Conservation (phyloP, 306 rosid species). For the Cucurbita moschata region DNA sequence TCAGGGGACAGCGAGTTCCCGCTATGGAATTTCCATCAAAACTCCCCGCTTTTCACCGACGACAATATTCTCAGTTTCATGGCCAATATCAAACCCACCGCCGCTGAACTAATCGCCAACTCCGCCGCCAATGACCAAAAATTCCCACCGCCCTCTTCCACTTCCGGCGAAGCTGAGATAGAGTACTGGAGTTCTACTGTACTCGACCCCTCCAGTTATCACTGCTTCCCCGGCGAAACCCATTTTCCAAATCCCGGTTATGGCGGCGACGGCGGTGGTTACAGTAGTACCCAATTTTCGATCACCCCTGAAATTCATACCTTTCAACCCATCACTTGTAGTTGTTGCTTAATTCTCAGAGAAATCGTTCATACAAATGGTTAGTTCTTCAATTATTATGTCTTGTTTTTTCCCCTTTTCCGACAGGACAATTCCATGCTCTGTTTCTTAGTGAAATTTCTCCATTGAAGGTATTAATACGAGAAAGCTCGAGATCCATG, state of each 20-base stretch:
- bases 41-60: slow-evolving; percentile 10
- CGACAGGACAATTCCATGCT: too few relatives aligned
- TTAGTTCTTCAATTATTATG: not conserved
- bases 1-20: slow-evolving; percentile 10
- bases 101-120: not conserved
- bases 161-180: not conserved
- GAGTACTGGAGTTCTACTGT: slow-evolving; percentile 6
- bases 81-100: slow-evolving; percentile 10
- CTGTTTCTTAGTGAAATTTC: too few relatives aligned
- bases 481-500: slow-evolving; percentile 59
- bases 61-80: slow-evolving; percentile 1
- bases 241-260: not conserved
- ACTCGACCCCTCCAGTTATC: slow-evolving; percentile 7
- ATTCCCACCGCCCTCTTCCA: not conserved
- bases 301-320: slow-evolving; percentile 19
- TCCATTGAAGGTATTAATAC: slow-evolving; percentile 10
- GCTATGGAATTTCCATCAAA: slow-evolving; percentile 6
- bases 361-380: slow-evolving; percentile 47
- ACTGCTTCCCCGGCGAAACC: not conserved
- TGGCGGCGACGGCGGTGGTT: not conserved
- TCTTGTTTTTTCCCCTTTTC: too few relatives aligned
- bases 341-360: slow-evolving; percentile 51
- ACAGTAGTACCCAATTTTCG: not conserved
- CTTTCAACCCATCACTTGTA: slow-evolving; percentile 30
- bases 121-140: not conserved